Evolutionary conservation across 345 rosid genomes (phyloP).

Genomic region (Orychophragmus violaceus): DNA sequence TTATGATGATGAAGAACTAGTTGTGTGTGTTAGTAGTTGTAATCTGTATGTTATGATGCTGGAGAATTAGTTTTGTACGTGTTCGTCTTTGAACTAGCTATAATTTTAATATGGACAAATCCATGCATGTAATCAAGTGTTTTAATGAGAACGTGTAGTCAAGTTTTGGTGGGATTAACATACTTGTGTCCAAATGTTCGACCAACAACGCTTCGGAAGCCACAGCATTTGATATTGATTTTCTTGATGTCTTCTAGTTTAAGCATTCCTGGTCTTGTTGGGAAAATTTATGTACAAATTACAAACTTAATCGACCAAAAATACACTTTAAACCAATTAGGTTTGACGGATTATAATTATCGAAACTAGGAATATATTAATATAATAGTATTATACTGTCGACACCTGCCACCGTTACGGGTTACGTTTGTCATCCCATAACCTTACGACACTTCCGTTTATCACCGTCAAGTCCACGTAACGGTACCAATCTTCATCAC

Average conservation of each 20-base stretch:
- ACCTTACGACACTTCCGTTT: constrained; percentile 63
- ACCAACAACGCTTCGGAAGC: not conserved
- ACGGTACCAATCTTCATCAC: constrained; percentile 51
- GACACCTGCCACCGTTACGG: not conserved
- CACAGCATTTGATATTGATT: not conserved
- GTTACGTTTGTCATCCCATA: constrained; percentile 53
- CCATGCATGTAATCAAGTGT: not conserved
- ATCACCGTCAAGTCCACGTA: constrained; percentile 42
- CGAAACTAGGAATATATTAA: not conserved
- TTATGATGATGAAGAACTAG: not conserved
- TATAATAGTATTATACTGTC: too few relatives aligned
- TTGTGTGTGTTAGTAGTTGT: not conserved
- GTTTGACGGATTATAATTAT: not conserved
- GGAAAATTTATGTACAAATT: constrained; percentile 13
- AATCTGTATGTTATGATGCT: not conserved
- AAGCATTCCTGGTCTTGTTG: not conserved
- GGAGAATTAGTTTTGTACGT: not conserved
- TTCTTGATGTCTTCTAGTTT: not conserved
- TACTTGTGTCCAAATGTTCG: not conserved
- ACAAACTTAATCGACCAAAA: constrained; percentile 16
- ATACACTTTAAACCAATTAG: not conserved
- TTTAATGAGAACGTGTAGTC: not conserved
- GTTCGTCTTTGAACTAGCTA: not conserved
- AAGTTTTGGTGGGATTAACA: not conserved
- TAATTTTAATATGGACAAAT: not conserved